Base-by-base conservation (phyloP, 805 yeast genomes). In the Starmerella apicola region DNA sequence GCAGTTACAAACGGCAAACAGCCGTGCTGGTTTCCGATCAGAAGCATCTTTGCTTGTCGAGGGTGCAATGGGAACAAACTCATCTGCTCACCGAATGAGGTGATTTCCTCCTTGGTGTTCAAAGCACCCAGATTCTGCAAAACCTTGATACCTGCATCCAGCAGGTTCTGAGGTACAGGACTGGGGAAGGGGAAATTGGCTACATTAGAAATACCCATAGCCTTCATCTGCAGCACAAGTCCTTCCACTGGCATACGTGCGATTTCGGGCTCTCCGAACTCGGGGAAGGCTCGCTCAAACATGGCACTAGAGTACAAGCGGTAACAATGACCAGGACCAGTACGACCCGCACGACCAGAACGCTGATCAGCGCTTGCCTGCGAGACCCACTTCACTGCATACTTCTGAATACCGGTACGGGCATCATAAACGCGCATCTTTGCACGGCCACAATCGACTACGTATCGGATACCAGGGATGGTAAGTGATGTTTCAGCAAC, bases 301-400 rank as follows among this genome's bases (percentile, higher is more conserved):
- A 93, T 81, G 2, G 98, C 98, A 13, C 97, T 86, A 0, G 97
- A 88, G 53, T 69, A 91, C 12, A 91, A 60, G 44, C 98, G 66
- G 58, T 91, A 91, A 58, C 95, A 83, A 55, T 91, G 97, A 43
- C 99, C 99, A 0, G 98, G 96, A 0, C 97, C 98, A 0, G 95
- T 86, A 70, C 97, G 78, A 57, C 96, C 97, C 37, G 97, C 97
- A 67, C 97, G 77, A 56, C 97, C 97, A 16, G 93, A 64, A 64
- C 99, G 72, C 65, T 91, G 99, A 50, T 76, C 91, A 0, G 97
- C 88, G 43, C 94, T 80, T 1, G 99, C 99, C 53, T 91, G 85
- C 34, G 94, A 80, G 3, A 86, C 68, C 96, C 96, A 91, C 40
- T 74, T 80, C 36, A 91, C 70, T 54, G 82, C 91, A 60, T 81